Conservation (phyloP, 2,329 filamentous ascomycete species). For the Paramyrothecium roridum region DNA sequence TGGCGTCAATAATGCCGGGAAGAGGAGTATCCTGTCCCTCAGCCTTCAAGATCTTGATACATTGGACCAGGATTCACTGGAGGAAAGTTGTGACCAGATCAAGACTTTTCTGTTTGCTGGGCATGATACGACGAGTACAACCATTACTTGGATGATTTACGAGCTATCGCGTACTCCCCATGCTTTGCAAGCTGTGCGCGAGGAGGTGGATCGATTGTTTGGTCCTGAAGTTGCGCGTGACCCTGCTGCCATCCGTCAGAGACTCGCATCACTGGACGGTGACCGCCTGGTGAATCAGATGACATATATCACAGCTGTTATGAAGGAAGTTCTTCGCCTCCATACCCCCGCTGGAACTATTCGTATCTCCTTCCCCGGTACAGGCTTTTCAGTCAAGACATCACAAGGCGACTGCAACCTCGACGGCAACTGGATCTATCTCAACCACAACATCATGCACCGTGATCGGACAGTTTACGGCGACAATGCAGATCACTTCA, state of each 20-base stretch:
- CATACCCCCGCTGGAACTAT: slow-evolving; percentile 27
- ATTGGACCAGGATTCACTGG: slow-evolving; percentile 21
- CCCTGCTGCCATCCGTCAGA: too few relatives aligned
- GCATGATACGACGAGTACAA: slow-evolving; percentile 36
- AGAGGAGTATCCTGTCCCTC: slow-evolving; percentile 24
- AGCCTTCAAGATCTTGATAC: slow-evolving; percentile 22
- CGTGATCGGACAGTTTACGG: slow-evolving; percentile 30
- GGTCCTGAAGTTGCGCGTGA: slow-evolving; percentile 21
- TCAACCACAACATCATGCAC: slow-evolving; percentile 28
- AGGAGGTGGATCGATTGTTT: slow-evolving; percentile 32
- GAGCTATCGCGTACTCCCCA: slow-evolving; percentile 28
- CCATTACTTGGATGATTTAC: slow-evolving; percentile 33
- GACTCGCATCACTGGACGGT: slow-evolving; percentile 20
- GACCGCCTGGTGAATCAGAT: slow-evolving; percentile 28
- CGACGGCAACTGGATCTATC: slow-evolving; percentile 31
- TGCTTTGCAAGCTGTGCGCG: slow-evolving; percentile 22
- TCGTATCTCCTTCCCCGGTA: slow-evolving; percentile 19
- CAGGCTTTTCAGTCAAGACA: slow-evolving; percentile 2
- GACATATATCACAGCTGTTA: slow-evolving; percentile 30
- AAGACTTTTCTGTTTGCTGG: slow-evolving; percentile 37
- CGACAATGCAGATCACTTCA: slow-evolving; percentile 27
- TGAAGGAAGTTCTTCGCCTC: slow-evolving; percentile 33
- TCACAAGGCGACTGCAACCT: slow-evolving; percentile 14
- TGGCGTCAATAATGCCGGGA: not conserved
- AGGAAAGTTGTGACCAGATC: slow-evolving; percentile 31